These are phyloP conservation scores for Sarocladiaceae sp. DNA, from an alignment of 2,329 filamentous ascomycete species.

Conservation along the genomic window DNA sequence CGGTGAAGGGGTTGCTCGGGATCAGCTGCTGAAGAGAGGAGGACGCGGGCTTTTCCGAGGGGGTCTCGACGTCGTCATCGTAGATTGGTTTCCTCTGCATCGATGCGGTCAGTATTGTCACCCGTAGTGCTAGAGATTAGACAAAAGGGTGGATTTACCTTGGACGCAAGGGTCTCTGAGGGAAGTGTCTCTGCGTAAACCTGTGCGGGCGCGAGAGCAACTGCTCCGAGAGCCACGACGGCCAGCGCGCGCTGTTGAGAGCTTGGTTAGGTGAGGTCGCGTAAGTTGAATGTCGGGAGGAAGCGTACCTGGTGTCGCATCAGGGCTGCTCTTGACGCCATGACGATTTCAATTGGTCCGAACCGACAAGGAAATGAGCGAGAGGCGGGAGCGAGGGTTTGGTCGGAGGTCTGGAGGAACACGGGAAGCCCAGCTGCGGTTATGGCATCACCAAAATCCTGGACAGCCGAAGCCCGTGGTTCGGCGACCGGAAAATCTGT, in stretches of 20 bases:
- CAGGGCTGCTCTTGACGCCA: conserved; percentile 1
- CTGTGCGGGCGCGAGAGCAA: conserved; percentile 40
- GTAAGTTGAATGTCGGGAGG: neutral
- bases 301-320: conserved; percentile 7
- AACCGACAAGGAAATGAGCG: neutral
- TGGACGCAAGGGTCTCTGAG: conserved; percentile 23
- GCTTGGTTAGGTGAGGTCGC: too few species aligned
- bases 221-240: conserved; percentile 41
- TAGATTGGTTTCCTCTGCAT: conserved; percentile 66
- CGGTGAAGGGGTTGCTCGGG: conserved; percentile 21
- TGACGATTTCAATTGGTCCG: neutral
- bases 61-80: conserved; percentile 53
- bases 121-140: neutral
- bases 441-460: conserved; percentile 10
- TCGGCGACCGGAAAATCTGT: conserved; percentile 2
- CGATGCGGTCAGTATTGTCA: conserved; percentile 9
- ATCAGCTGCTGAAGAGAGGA: conserved; percentile 16
- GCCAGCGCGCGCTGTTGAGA: conserved; percentile 33
- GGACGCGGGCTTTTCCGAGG: conserved; percentile 27
- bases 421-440: conserved; percentile 1
- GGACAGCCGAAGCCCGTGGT: neutral
- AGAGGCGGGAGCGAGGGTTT: neutral
- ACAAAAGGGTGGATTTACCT: conserved; percentile 19
- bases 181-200: conserved; percentile 43
- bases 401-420: conserved; percentile 4